Base-by-base conservation (phyloP, 1,139 yeast species). In the Pneumocystis jirovecii region DNA sequence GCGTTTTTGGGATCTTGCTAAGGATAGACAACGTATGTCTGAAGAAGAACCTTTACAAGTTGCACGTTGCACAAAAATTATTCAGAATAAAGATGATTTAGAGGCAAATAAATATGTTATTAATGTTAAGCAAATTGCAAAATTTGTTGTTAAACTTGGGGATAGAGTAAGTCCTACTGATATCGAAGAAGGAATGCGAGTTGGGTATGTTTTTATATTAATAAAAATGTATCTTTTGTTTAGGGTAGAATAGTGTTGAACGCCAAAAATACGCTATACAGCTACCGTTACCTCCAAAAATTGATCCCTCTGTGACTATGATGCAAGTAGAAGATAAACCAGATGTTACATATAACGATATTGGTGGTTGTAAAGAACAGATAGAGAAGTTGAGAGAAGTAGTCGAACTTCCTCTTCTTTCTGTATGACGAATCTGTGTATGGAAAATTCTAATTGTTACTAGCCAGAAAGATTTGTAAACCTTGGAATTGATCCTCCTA, bases 281-380 rank as follows among this genome's bases (percentile, higher is more conserved):
- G 80, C 82, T 93, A 72, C 98, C 99, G 35, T 81, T 95, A 70
- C 98, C 98, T 31, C 98, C 99, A 65, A 82, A 96, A 74, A 93
- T 93, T 74, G 98, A 93, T 76, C 97, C 98, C 12, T 84, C 91
- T 21, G 98, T 93, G 65, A 93, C 98, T n/a, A 93, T 93, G 98
- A 93, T 93, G 98, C 91, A 97, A 0, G 98, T 93, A 64, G 98
- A 93, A 76, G 98, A 93, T 76, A 93, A 93, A 76, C 98, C 98
- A 19, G 96, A 89, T 74, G 87, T 84, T 44, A 82, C 86, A 0
- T 84, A 84, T 70, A 85, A 85, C 17, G 98, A 93, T 76, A 93
- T 93, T 68, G 98, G 98, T 72, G 98, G 98, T 39, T 89, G 96
- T 76, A 93, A 93, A 78, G 97, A 93, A 68, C 98, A 93, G 76